phyloP scores from a whole-genome alignment of 352 stramenopile genomes.

The Stephanocyclus meneghinianus region DNA sequence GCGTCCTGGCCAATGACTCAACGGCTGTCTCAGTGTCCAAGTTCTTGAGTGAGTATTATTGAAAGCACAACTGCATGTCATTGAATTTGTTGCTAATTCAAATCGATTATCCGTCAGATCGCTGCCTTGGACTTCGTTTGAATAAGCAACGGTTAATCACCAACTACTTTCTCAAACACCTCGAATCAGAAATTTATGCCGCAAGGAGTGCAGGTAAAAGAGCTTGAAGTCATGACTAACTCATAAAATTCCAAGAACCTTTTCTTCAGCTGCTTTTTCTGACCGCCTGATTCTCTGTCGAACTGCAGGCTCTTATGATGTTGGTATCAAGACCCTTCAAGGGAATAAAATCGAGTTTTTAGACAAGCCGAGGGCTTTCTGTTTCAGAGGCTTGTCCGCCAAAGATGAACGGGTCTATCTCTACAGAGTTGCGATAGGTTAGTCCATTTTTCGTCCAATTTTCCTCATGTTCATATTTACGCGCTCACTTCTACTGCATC shows the following conservation, averaged over 20 bases:
- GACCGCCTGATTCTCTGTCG: not conserved
- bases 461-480: too few relatives aligned
- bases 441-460: too few relatives aligned
- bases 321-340: slow-evolving; percentile 17
- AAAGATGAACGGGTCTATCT: slow-evolving; percentile 51
- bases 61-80: not conserved
- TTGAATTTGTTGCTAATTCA: not conserved
- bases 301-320: slow-evolving; percentile 15
- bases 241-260: not conserved
- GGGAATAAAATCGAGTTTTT: slow-evolving; percentile 23
- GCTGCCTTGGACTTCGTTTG: slow-evolving; percentile 20
- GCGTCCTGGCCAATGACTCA: not conserved
- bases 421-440: slow-evolving; percentile 27
- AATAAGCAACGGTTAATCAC: slow-evolving; percentile 27
- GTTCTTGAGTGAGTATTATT: slow-evolving; percentile 28
- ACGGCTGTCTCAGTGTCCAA: slow-evolving; percentile 15
- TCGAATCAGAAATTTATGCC: slow-evolving; percentile 17
- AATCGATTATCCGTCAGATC: not conserved
- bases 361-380: slow-evolving; percentile 34
- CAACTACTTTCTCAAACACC: slow-evolving; percentile 27
- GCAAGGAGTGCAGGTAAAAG: slow-evolving; percentile 18
- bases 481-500: too few relatives aligned
- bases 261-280: not conserved
- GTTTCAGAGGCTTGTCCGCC: slow-evolving; percentile 41
- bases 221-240: too few relatives aligned